Evolutionary conservation across 2,329 filamentous ascomycete species (phyloP), one percentile per base, ranked within the genome.

Genomic region (Fusarium sororula): DNA sequence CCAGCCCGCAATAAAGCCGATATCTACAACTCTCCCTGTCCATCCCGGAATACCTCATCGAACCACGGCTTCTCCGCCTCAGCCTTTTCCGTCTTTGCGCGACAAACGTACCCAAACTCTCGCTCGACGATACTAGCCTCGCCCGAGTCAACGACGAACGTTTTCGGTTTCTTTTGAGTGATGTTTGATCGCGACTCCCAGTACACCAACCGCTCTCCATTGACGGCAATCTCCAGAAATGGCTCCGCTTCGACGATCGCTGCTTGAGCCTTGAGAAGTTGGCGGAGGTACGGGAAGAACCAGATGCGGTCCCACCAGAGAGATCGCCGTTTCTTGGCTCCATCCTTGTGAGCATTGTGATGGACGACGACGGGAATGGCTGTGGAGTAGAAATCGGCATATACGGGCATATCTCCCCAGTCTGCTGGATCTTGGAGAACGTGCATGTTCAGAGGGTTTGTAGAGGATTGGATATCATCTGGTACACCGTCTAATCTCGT

Each of bases 341-440:
- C 68, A 5, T 63, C 70, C 1, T 56, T 64, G n/a, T 72, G 66
- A 0, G 75, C 75, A 11, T 78, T 78, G 60, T 78, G 74, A 17
- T 78, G 76, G 0, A 78, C 39, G 0, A 70, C 63, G 0, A 75
- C 78, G 0, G 76, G 76, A 39, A 78, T 59, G 3, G 73, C 67
- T 1, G 63, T 50, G 9, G 71, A 77, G 60, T 44, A 77, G 30
- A 68, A 72, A 14, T 78, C 76, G 7, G 48, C 67, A 13, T 72
- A 78, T 0, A 78, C 47, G 1, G 75, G 67, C 53, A 76, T 62
- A 3, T 75, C 73, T 3, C 65, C 73, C 77, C 78, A 79, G 10
- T 64, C 65, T 7, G 35, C 47, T 0, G 32, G 30, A 0, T 55
- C 13, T 0, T n/a, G 37, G 1, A 68, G 17, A 0, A 18, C 2